Conservation (phyloP, 441 rosid genomes). For the Adansonia gregorii region DNA sequence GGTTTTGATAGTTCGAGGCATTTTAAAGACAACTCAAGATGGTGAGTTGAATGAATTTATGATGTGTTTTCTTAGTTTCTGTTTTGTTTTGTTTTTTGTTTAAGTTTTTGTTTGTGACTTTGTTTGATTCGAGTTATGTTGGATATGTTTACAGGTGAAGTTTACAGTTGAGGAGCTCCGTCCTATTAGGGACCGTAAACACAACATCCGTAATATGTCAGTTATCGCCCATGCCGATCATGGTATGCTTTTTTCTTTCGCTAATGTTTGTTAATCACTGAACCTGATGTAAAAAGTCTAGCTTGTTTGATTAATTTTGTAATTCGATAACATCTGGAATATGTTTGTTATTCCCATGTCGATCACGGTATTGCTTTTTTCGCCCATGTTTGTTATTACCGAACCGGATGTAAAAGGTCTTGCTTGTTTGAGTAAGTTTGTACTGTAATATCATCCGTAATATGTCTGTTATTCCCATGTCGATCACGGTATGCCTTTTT, state of each 20-base stretch:
- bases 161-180: slow-evolving; percentile 89
- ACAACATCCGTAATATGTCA: slow-evolving; percentile 87
- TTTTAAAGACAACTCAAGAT: slow-evolving; percentile 41
- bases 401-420: too few species aligned
- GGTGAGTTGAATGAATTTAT: slow-evolving; percentile 36
- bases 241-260: slow-evolving; percentile 43
- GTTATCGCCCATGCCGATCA: slow-evolving; percentile 96
- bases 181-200: slow-evolving; percentile 62
- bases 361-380: too few species aligned
- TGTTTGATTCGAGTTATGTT: background rate
- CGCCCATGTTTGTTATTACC: too few species aligned
- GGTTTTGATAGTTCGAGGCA: slow-evolving; percentile 20
- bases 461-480: too few species aligned
- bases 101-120: background rate
- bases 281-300: too few species aligned
- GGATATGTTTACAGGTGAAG: slow-evolving; percentile 63
- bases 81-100: background rate
- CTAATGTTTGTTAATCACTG: background rate
- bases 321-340: background rate
- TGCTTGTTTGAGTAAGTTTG: too few species aligned
- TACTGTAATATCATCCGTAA: too few species aligned
- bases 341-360: too few species aligned
- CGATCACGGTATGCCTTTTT: too few species aligned
- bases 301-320: too few species aligned
- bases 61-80: background rate